Evolutionary conservation across 148 eudicot genomes (phyloP).

Genomic region (Amaranthus hypochondriacus): DNA sequence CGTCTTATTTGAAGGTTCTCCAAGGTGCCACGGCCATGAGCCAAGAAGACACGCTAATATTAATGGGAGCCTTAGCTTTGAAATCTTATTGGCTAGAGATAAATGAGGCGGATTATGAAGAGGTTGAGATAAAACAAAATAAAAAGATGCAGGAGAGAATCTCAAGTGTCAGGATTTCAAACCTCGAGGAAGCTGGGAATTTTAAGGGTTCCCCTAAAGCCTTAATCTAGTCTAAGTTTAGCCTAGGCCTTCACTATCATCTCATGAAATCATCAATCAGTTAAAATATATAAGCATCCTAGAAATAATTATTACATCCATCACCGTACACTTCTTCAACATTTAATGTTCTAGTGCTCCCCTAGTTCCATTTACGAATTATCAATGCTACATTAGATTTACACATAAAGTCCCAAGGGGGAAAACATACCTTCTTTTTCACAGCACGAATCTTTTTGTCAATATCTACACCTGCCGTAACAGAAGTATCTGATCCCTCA

Average conservation of each 20-base stretch:
- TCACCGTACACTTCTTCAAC: not conserved
- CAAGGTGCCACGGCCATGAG: too few relatives aligned
- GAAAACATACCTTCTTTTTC: constrained; percentile 73
- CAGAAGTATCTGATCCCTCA: constrained; percentile 30
- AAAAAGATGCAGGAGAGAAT: too few relatives aligned
- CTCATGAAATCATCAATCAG: not conserved
- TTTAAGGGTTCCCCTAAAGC: not conserved
- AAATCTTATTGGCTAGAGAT: too few relatives aligned
- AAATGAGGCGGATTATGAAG: too few relatives aligned
- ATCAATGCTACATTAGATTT: not conserved
- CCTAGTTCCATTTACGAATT: not conserved
- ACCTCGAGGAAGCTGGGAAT: too few relatives aligned
- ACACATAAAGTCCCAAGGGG: not conserved
- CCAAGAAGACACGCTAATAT: too few relatives aligned
- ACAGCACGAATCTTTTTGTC: constrained; percentile 85
- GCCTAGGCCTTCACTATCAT: not conserved
- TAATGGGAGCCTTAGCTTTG: too few relatives aligned
- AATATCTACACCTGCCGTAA: constrained; percentile 45
- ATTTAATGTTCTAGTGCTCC: not conserved
- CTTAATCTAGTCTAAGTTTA: not conserved
- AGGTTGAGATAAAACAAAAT: too few relatives aligned
- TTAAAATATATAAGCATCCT: not conserved
- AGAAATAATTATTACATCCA: not conserved
- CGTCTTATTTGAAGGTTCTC: too few relatives aligned
- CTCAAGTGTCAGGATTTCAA: too few relatives aligned